phyloP scores from a whole-genome alignment of 2,329 filamentous ascomycete species.

The Incumbomyces lentus region DNA sequence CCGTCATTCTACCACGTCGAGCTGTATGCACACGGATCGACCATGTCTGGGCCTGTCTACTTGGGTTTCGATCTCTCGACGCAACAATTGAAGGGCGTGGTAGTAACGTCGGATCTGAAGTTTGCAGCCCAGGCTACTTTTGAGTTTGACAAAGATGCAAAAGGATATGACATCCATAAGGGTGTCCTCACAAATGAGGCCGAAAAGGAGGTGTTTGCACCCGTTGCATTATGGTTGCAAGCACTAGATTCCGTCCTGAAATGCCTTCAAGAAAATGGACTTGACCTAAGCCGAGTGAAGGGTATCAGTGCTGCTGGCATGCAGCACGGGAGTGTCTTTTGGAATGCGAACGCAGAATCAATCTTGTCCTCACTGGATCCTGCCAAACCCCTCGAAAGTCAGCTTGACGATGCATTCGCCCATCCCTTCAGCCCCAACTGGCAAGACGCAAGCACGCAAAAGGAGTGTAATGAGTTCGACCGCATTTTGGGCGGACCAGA shows the following conservation, averaged over 20 bases:
- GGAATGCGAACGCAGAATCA: constrained; percentile 60
- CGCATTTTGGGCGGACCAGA: constrained; percentile 54
- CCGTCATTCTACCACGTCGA: no score
- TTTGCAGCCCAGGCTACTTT: constrained; percentile 79
- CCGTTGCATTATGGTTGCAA: constrained; percentile 89
- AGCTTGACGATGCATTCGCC: constrained; percentile 64
- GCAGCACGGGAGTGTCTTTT: constrained; percentile 97
- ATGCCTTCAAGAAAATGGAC: constrained; percentile 57
- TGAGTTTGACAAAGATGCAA: constrained; percentile 82
- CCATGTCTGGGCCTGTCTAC: constrained; percentile 55
- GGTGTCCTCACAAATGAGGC: constrained; percentile 73
- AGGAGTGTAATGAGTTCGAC: constrained; percentile 84
- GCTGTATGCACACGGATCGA: constrained; percentile 4
- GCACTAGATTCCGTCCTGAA: constrained; percentile 75
- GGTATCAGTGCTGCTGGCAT: constrained; percentile 88
- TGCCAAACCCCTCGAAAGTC: constrained; percentile 55
- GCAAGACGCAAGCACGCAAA: constrained; percentile 93
- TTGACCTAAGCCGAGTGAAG: constrained; percentile 63
- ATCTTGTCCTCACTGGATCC: constrained; percentile 53
- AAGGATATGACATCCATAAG: constrained; percentile 70
- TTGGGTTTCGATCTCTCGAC: constrained; percentile 93
- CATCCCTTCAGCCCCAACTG: constrained; percentile 89
- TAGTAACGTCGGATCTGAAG: constrained; percentile 72
- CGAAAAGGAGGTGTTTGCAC: constrained; percentile 84
- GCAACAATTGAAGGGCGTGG: constrained; percentile 89